These are phyloP conservation scores for Nadsonia commutata DNA, from an alignment of 1,139 yeast genomes.

Conservation along the genomic window DNA sequence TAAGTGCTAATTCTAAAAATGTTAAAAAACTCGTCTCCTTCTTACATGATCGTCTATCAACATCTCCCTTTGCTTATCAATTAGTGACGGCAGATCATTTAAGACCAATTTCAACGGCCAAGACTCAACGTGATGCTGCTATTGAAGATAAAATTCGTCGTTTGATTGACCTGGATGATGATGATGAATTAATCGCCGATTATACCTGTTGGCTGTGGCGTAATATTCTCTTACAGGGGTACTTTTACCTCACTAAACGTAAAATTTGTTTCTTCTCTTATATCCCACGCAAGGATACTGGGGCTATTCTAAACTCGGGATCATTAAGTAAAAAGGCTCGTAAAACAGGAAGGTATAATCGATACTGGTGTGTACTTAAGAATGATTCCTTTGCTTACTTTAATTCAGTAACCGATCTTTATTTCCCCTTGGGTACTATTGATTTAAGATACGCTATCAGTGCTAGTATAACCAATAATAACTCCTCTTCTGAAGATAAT, in stretches of 20 bases:
- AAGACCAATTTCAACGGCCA: slow-evolving; percentile 10
- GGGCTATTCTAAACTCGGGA: slow-evolving; percentile 30
- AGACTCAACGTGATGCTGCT: slow-evolving; percentile 7
- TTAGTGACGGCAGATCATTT: slow-evolving; percentile 11
- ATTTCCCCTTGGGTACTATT: slow-evolving; percentile 66
- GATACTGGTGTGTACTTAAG: slow-evolving; percentile 70
- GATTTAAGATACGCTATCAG: slow-evolving; percentile 51
- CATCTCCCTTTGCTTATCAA: slow-evolving; percentile 2
- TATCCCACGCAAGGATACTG: slow-evolving; percentile 39
- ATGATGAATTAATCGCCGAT: slow-evolving; percentile 21
- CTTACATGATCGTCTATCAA: slow-evolving; percentile 4
- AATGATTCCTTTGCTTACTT: slow-evolving; percentile 58
- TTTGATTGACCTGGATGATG: slow-evolving; percentile 15
- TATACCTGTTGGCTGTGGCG: slow-evolving; percentile 68
- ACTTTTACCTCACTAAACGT: slow-evolving; percentile 52
- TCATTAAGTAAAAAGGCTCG: slow-evolving; percentile 23
- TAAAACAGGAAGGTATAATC: slow-evolving; percentile 14
- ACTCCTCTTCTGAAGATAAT: slow-evolving; percentile 17
- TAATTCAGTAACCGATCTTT: slow-evolving; percentile 56
- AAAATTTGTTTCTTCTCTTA: slow-evolving; percentile 67
- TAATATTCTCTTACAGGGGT: slow-evolving; percentile 79
- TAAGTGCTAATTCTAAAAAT: neutral
- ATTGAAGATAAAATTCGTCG: slow-evolving; percentile 15
- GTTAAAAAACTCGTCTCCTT: slow-evolving; percentile 4
- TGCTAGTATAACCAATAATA: slow-evolving; percentile 33